Percentiles rank a stretch among this genome's conserved stretches.
Evolutionary conservation across 176 grass and related monocot genomes (phyloP).

Genomic region (Bolboschoenus planiculmis): DNA sequence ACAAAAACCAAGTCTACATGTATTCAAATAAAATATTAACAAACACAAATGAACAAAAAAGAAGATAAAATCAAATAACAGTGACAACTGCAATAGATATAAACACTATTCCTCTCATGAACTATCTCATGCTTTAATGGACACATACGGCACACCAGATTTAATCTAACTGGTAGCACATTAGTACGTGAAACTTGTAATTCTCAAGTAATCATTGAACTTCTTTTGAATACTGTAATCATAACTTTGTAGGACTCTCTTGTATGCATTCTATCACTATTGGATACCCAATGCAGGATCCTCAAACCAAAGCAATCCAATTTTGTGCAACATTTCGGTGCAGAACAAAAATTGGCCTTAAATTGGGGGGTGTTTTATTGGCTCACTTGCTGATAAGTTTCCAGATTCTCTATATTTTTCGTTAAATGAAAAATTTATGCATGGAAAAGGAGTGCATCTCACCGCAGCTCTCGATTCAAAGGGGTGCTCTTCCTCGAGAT

Average conservation of each 20-base stretch:
- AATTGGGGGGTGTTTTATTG: neutral
- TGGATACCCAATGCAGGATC: neutral
- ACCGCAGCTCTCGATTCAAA: conserved; percentile 76
- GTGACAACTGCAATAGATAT: neutral
- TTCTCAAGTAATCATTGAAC: neutral
- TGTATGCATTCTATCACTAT: neutral
- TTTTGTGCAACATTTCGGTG: neutral
- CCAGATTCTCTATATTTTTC: neutral
- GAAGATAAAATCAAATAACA: neutral
- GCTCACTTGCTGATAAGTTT: neutral
- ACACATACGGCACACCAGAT: neutral
- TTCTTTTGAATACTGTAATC: neutral
- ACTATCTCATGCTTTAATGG: neutral
- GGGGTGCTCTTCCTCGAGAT: conserved; percentile 92
- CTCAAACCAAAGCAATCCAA: neutral
- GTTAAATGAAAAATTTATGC: neutral
- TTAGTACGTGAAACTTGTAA: neutral
- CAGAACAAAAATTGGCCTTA: neutral
- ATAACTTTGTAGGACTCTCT: neutral
- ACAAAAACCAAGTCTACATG: neutral
- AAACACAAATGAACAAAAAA: neutral
- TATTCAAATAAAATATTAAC: neutral
- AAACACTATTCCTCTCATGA: neutral
- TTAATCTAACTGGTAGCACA: neutral
- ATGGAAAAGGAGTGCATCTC: conserved; percentile 9